phyloP scores from a whole-genome alignment of 805 yeast species.

The Limtongozyma cylindracea region DNA sequence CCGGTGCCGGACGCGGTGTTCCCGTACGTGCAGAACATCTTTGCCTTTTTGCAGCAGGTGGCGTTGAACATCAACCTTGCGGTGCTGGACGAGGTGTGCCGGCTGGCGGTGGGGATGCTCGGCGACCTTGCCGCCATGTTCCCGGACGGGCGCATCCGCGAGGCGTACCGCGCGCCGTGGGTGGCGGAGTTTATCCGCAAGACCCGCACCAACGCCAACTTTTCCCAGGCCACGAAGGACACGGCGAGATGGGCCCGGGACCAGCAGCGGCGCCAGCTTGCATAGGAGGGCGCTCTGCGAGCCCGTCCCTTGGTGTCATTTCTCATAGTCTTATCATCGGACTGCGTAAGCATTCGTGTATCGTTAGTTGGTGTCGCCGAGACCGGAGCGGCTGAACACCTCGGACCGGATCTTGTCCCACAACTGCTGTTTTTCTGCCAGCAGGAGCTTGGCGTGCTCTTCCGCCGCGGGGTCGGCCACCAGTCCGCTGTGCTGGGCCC shows the following conservation, averaged over 20 bases:
- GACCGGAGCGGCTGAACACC: too few relatives aligned
- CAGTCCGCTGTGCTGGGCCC: too few relatives aligned
- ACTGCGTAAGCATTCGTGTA: too few relatives aligned
- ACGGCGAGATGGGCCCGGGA: constrained; percentile 98
- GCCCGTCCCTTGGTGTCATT: too few relatives aligned
- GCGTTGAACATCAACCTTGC: constrained; percentile 33
- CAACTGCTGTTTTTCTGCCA: too few relatives aligned
- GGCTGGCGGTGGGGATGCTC: constrained; percentile 71
- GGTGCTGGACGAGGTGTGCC: constrained; percentile 41
- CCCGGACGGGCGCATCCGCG: constrained; percentile 50
- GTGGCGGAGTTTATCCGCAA: constrained; percentile 50
- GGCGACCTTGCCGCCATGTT: constrained; percentile 86
- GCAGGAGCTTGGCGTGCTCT: too few relatives aligned
- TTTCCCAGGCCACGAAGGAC: constrained; percentile 45
- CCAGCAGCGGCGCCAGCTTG: constrained; percentile 27
- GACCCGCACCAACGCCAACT: constrained; percentile 37
- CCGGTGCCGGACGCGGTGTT: constrained; percentile 37
- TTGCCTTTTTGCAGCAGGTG: constrained; percentile 37
- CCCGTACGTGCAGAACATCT: constrained; percentile 43
- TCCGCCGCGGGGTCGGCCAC: too few relatives aligned
- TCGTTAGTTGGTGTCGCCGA: too few relatives aligned
- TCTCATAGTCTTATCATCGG: too few relatives aligned
- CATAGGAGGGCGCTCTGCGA: too few relatives aligned
- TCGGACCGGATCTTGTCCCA: too few relatives aligned
- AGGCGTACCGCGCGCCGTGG: constrained; percentile 51